Evolutionary conservation across 768 basidiomycete genomes (phyloP).

Genomic region (Trametes cubensis): DNA sequence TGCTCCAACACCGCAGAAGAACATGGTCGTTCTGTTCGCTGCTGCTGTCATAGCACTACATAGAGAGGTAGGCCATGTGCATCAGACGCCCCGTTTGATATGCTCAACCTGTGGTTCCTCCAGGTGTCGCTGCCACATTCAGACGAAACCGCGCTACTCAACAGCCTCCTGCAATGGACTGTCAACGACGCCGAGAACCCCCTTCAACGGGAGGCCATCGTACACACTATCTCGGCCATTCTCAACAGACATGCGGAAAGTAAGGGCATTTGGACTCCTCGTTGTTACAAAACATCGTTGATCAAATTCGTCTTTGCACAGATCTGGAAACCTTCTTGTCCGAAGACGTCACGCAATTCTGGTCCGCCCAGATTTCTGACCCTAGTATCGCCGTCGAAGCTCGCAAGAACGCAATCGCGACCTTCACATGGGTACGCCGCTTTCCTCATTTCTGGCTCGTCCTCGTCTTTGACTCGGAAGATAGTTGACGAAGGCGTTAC

Average conservation of each 20-base stretch:
- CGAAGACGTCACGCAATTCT: constrained; percentile 49
- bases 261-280: constrained; percentile 35
- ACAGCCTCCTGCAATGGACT: constrained; percentile 61
- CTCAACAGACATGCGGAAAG: constrained; percentile 79
- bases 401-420: constrained; percentile 54
- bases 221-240: constrained; percentile 63
- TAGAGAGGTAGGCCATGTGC: constrained; percentile 54
- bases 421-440: constrained; percentile 70
- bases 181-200: constrained; percentile 48
- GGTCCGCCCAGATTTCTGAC: constrained; percentile 49
- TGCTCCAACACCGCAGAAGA: constrained; percentile 54
- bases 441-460: not conserved
- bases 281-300: constrained; percentile 1
- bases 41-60: constrained; percentile 65
- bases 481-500: constrained; percentile 78
- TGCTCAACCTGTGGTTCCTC: not conserved
- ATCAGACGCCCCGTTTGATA: not conserved
- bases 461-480: not conserved
- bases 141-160: constrained; percentile 53
- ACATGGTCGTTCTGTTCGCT: constrained; percentile 67
- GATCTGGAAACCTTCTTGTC: constrained; percentile 51
- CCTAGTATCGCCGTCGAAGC: constrained; percentile 33
- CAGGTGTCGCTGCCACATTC: constrained; percentile 58
- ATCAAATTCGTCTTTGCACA: constrained; percentile 29
- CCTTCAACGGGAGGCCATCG: constrained; percentile 56